Evolutionary conservation across 176 grass and related monocot genomes (phyloP).

Genomic region (Oryza australiensis): DNA sequence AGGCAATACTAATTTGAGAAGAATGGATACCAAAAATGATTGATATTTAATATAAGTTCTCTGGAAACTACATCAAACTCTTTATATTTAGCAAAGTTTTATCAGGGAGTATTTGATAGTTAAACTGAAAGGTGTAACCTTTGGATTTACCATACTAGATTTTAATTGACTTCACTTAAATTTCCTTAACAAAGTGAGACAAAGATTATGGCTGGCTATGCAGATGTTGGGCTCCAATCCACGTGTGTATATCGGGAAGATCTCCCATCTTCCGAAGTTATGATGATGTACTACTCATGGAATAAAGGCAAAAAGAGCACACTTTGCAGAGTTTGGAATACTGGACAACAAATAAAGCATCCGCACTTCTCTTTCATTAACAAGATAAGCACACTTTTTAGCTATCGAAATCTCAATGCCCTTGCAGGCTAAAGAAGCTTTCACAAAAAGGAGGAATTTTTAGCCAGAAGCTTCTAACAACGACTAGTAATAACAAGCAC

Average conservation of each 20-base stretch:
- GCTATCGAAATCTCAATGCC: neutral
- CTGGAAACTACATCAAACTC: neutral
- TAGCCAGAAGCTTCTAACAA: neutral
- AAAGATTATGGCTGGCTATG: neutral
- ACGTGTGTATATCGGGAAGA: neutral
- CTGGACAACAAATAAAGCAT: neutral
- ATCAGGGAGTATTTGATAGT: neutral
- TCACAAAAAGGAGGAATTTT: neutral
- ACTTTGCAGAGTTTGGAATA: neutral
- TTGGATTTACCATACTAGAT: neutral
- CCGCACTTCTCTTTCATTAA: neutral
- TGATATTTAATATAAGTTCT: neutral
- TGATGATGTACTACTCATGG: neutral
- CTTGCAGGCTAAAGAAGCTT: neutral
- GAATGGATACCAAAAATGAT: neutral
- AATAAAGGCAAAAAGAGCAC: neutral
- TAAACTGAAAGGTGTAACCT: neutral
- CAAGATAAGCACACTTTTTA: neutral
- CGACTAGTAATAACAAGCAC: neutral
- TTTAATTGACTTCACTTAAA: neutral
- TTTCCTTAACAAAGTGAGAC: neutral
- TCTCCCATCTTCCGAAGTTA: neutral
- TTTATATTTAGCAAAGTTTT: neutral
- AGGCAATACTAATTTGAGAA: neutral
- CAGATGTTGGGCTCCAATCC: neutral